Evolutionary conservation across 257 asterid genomes (phyloP).

Genomic region (Scutellaria minor): DNA sequence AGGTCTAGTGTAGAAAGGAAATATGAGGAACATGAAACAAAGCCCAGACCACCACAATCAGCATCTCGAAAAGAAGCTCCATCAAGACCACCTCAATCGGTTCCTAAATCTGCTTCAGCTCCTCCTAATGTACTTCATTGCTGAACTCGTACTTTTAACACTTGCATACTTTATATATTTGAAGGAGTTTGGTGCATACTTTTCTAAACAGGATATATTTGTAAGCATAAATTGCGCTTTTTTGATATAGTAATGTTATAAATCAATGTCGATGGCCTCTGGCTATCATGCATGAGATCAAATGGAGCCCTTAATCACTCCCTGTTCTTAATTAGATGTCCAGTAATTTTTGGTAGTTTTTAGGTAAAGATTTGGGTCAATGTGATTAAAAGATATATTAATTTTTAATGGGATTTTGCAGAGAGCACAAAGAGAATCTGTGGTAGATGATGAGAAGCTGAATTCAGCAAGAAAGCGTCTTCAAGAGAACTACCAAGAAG

Average conservation of each 20-base stretch:
- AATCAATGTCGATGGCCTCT: constrained; percentile 4
- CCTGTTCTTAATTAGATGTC: neutral
- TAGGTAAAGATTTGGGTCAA: constrained; percentile 14
- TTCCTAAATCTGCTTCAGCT: constrained; percentile 67
- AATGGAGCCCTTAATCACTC: neutral
- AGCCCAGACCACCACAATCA: constrained; percentile 62
- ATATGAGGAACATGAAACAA: constrained; percentile 60
- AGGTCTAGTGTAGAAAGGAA: constrained; percentile 74
- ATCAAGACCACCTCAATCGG: constrained; percentile 69
- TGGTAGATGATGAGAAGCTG: constrained; percentile 70
- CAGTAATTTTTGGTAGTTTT: neutral
- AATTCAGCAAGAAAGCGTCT: constrained; percentile 89
- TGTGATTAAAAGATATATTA: constrained; percentile 10
- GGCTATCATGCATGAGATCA: neutral
- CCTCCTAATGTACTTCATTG: constrained; percentile 63
- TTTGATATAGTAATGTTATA: neutral
- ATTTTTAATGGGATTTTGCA: constrained; percentile 48
- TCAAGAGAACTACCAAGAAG: constrained; percentile 99
- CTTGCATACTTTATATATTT: constrained; percentile 13
- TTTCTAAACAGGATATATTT: constrained; percentile 1
- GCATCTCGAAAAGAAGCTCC: constrained; percentile 60
- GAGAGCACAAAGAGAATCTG: constrained; percentile 67
- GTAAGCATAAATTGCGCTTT: constrained; percentile 9
- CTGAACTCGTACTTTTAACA: constrained; percentile 30
- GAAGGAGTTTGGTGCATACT: constrained; percentile 10